These are phyloP conservation scores for Saccharomycopsis fermentans DNA, from an alignment of 805 yeast species.

Conservation along the genomic window DNA sequence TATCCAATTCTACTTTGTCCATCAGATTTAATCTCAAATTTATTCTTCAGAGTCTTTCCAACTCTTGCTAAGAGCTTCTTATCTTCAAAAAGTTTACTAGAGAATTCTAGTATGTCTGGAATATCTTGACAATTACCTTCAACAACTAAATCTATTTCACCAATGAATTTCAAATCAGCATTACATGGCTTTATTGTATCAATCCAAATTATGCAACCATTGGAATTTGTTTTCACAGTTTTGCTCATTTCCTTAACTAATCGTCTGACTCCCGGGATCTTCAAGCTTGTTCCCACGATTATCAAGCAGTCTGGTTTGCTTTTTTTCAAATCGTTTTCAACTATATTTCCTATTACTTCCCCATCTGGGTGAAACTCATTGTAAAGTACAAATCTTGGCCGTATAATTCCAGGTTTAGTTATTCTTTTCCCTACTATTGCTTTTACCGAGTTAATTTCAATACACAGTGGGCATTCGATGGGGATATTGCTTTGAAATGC, in stretches of 20 bases:
- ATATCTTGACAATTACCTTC: constrained; percentile 53
- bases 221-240: constrained; percentile 27
- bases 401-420: constrained; percentile 50
- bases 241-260: constrained; percentile 48
- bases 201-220: constrained; percentile 54
- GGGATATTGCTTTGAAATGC: constrained; percentile 35
- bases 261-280: constrained; percentile 65
- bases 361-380: constrained; percentile 81
- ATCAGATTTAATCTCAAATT: background rate
- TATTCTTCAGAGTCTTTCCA: background rate
- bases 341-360: constrained; percentile 69
- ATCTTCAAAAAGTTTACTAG: background rate
- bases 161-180: constrained; percentile 39
- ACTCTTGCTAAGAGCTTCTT: background rate
- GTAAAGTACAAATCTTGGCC: constrained; percentile 62
- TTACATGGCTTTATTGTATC: constrained; percentile 46
- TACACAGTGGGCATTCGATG: constrained; percentile 49
- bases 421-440: constrained; percentile 52
- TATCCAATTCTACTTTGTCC: constrained; percentile 4
- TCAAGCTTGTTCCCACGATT: constrained; percentile 76
- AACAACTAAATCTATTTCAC: constrained; percentile 45
- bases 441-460: constrained; percentile 46
- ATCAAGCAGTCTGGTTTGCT: constrained; percentile 66
- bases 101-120: background rate
- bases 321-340: constrained; percentile 49